Evolutionary conservation across 768 basidiomycete genomes (phyloP), one percentile per base, ranked within the genome.

Genomic region (Wakefieldia striispora): DNA sequence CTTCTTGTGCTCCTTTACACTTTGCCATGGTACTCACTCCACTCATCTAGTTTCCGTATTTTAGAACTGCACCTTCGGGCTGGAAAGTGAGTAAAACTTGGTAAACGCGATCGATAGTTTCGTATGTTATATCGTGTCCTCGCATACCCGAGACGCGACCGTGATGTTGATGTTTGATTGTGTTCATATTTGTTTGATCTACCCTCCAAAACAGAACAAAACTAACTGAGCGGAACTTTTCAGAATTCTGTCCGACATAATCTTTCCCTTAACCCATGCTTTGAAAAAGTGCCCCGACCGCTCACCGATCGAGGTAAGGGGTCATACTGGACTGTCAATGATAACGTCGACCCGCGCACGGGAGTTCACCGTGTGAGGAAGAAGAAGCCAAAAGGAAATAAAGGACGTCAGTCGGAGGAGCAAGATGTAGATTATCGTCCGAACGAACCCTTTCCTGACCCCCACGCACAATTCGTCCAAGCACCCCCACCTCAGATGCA

Each of bases 231-330:
- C 40, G 1, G n/a, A 26, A 29, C 41, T 31, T 39, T 26, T 24
- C 61, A 93, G 91, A 93, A 93, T 64, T 92, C 91, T 36, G 90
- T 93, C 56, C 86, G 91, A 41, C 91, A 93, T 68, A 93, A 93
- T 60, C 79, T 93, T 21, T 93, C 91, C 6, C 76, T 93, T 53
- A 93, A 93, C 58, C 90, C 91, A 44, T 93, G 89, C 63, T 93
- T 93, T 60, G 88, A 91, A 70, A 93, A 93, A 69, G 87, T 92
- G 5, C 85, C 91, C 3, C 86, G 91, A n/a, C 91, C 91, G 12
- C 79, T 93, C 57, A 93, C 91, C 6, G 91, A 93, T 61, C 84
- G 91, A 44, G 91, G 91, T 45, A 93, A 93, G 62, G 91, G 91
- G 19, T 91, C 88, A 0, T 93, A 92, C 62, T 93, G 91, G 91